Percentiles rank a stretch among this genome's conserved stretches.
phyloP scores from a whole-genome alignment of 1,284 basidiomycete genomes.

The Rugosomyces carneus region DNA sequence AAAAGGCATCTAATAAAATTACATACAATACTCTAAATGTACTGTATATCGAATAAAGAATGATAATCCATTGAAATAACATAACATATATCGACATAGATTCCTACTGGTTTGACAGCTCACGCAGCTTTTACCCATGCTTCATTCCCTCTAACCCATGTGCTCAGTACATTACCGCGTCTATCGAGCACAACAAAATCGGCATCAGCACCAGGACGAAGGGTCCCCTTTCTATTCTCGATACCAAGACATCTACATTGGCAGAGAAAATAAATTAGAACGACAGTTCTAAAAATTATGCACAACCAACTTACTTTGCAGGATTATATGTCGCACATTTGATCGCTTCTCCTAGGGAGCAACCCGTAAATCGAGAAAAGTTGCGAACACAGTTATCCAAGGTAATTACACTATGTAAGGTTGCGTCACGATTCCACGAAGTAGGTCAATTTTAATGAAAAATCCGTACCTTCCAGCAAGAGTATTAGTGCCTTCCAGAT shows the following conservation, averaged over 20 bases:
- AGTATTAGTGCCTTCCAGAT: slow-evolving; percentile 79
- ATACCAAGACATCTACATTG: slow-evolving; percentile 67
- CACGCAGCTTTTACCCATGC: slow-evolving; percentile 44
- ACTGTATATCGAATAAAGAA: no score
- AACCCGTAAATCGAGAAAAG: slow-evolving; percentile 76
- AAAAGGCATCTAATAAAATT: not conserved
- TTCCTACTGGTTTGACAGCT: not conserved
- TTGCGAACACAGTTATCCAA: slow-evolving; percentile 82
- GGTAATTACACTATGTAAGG: slow-evolving; percentile 58
- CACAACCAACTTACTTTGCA: slow-evolving; percentile 49
- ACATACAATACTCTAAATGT: not conserved
- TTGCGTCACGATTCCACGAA: slow-evolving; percentile 9
- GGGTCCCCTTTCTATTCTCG: slow-evolving; percentile 71
- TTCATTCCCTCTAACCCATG: slow-evolving; percentile 77
- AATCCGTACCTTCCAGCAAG: slow-evolving; percentile 71
- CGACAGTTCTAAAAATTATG: not conserved
- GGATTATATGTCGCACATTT: slow-evolving; percentile 82
- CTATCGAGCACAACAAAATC: slow-evolving; percentile 74
- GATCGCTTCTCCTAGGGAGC: slow-evolving; percentile 77
- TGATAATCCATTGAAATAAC: not conserved
- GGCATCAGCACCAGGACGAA: slow-evolving; percentile 76
- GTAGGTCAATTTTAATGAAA: not conserved
- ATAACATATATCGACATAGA: not conserved
- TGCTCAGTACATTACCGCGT: slow-evolving; percentile 63
- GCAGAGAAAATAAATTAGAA: not conserved